Evolutionary conservation across 2,329 filamentous ascomycete genomes (phyloP).

Genomic region (Penicillium oxalicum): DNA sequence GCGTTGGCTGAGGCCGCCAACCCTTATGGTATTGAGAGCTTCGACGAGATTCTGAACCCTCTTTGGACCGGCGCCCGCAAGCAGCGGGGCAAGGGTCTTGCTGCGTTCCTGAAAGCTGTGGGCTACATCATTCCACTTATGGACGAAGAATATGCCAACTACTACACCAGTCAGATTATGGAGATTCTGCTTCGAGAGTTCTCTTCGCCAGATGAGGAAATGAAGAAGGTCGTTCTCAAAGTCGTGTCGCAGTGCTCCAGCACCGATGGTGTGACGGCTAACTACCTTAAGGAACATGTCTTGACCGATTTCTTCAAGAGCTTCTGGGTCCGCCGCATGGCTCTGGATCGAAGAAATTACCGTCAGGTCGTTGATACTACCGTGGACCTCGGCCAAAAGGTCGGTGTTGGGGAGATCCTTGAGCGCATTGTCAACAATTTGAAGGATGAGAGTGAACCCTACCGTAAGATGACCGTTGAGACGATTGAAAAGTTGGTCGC

Average conservation of each 20-base stretch:
- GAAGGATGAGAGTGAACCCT: conserved; percentile 96
- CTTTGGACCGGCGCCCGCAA: conserved; percentile 95
- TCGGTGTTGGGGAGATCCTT: conserved; percentile 92
- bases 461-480: conserved; percentile 98
- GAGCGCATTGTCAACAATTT: conserved; percentile 90
- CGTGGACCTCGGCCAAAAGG: conserved; percentile 93
- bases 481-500: conserved; percentile 96
- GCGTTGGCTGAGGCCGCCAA: conserved; percentile 93
- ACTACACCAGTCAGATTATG: conserved; percentile 98
- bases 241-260: conserved; percentile 93
- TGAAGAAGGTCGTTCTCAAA: conserved; percentile 99
- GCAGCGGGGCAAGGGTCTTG: conserved; percentile 91
- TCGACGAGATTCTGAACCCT: conserved; percentile 94
- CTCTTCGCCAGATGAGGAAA: conserved; percentile 94
- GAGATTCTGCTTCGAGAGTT: conserved; percentile 95
- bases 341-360: conserved; percentile 94
- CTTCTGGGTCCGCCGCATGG: conserved; percentile 97
- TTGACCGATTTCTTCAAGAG: conserved; percentile 96
- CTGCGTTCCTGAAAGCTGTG: conserved; percentile 93
- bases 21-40: conserved; percentile 98
- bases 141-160: conserved; percentile 99
- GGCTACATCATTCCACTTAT: conserved; percentile 98
- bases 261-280: conserved; percentile 89
- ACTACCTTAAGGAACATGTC: conserved; percentile 91
- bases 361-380: conserved; percentile 97